Evolutionary conservation across 2,329 filamentous ascomycete genomes (phyloP), one percentile per base, ranked within the genome.

Genomic region (Aschersonia sp.): DNA sequence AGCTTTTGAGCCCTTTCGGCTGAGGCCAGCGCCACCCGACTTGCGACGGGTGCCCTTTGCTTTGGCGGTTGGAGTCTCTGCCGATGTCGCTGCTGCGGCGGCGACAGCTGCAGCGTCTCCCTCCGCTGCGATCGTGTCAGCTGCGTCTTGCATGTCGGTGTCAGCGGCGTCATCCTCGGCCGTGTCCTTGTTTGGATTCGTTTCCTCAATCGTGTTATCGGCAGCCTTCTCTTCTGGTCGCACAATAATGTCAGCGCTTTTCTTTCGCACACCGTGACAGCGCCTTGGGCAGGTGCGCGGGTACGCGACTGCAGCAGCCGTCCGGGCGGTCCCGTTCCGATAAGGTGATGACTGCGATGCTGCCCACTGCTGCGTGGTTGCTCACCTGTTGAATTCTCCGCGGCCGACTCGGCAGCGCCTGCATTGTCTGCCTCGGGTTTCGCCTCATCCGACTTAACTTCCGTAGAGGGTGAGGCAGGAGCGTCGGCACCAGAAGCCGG

Each of bases 1-100:
- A 52, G 76, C 73, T 67, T 81, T 82, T 44, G 85, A 89, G 61
- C 81, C 85, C 73, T 92, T 95, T 70, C 83, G 87, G 70, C 80
- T 92, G 52, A 88, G 72, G 64, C 89, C 89, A 29, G 83, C 73
- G 42, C 75, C 76, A 42, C 72, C 72, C 30, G 87, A 94, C 74
- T 92, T 92, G 69, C 87, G 85, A 60, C 75, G 75, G 68, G 87
- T 82, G 8, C 78, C 78, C 53, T 71, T 70, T 51, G 54, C 56
- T 47, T 67, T 66, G 43, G 54, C 53, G 7, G 56, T 49, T 8
- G 63, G 55, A 30, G 60, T 61, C 43, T 63, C 60, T 35, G 51
- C 52, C 29, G 57, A 47, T 14, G 56, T 55, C 22, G 51, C 56
- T 37, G 56, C 53, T 47, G 57, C 48, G 44, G 57, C 51, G 8